phyloP scores from a whole-genome alignment of 345 rosid genomes.

The Arabidopsis arenosa region DNA sequence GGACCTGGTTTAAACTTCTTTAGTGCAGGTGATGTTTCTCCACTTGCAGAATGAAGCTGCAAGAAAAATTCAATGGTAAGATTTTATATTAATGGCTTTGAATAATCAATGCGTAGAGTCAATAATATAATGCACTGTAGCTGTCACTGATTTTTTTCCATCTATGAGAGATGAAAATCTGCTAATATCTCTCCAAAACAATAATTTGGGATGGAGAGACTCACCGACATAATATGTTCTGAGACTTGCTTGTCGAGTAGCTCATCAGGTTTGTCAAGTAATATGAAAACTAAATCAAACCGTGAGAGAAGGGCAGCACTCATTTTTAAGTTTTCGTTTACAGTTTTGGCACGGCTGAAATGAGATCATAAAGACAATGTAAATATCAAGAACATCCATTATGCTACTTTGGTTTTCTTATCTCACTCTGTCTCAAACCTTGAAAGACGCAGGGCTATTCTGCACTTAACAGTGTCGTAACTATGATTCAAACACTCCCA shows the following conservation, averaged over 20 bases:
- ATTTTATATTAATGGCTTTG: slow-evolving; percentile 12
- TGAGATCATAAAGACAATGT: slow-evolving; percentile 42
- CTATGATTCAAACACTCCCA: slow-evolving; percentile 22
- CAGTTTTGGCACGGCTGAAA: slow-evolving; percentile 98
- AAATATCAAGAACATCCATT: slow-evolving; percentile 9
- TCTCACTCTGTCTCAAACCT: slow-evolving; percentile 22
- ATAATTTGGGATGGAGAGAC: slow-evolving; percentile 46
- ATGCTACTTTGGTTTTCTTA: slow-evolving; percentile 2
- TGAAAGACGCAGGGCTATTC: slow-evolving; percentile 22
- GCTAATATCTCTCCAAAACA: slow-evolving; percentile 17
- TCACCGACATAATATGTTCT: slow-evolving; percentile 95
- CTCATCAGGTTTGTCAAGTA: slow-evolving; percentile 97
- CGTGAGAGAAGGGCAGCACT: slow-evolving; percentile 95
- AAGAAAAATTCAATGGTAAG: slow-evolving; percentile 17
- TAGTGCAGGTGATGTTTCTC: slow-evolving; percentile 53
- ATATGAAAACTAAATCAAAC: slow-evolving; percentile 95
- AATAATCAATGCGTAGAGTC: slow-evolving; percentile 3
- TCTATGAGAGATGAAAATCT: background rate
- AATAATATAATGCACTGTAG: background rate
- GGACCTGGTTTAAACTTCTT: slow-evolving; percentile 64
- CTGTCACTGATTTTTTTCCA: slow-evolving; percentile 16
- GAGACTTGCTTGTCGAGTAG: slow-evolving; percentile 88
- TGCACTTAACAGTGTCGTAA: slow-evolving; percentile 7
- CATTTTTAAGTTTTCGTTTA: slow-evolving; percentile 96
- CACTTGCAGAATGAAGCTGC: slow-evolving; percentile 88